These are phyloP conservation scores for Austroboletus eburneus DNA, from an alignment of 768 basidiomycete genomes.

Conservation along the genomic window DNA sequence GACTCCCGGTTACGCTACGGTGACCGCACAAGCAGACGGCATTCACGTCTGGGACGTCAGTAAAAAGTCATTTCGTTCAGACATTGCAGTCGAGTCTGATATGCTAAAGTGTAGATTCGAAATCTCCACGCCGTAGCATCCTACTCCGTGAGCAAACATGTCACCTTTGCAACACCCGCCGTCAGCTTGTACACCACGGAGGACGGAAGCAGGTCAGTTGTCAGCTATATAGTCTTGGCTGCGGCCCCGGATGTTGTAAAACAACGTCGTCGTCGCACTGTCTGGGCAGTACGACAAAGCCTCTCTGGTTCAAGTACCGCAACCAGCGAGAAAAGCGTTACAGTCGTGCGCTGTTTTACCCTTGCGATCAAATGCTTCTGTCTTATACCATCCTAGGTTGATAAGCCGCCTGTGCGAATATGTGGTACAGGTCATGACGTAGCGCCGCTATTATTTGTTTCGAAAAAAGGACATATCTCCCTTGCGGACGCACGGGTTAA, in stretches of 20 bases:
- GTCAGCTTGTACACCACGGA: conserved; percentile 38
- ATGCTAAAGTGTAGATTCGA: conserved; percentile 42
- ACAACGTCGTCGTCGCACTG: conserved; percentile 43
- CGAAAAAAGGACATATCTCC: conserved; percentile 31
- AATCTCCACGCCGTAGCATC: conserved; percentile 64
- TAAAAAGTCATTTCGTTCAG: conserved; percentile 9
- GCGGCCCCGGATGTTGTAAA: conserved; percentile 41
- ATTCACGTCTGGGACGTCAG: conserved; percentile 71
- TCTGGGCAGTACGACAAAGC: conserved; percentile 62
- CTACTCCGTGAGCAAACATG: conserved; percentile 65
- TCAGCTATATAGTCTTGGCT: conserved; percentile 54
- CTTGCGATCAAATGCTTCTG: conserved; percentile 6
- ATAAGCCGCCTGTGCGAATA: conserved; percentile 39
- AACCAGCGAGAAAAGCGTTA: conserved; percentile 38
- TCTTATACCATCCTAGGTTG: conserved; percentile 34
- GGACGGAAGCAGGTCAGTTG: conserved; percentile 34
- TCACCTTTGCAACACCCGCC: conserved; percentile 56
- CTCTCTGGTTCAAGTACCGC: conserved; percentile 32
- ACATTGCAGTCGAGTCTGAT: conserved; percentile 8
- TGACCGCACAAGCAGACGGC: conserved; percentile 70
- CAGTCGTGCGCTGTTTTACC: conserved; percentile 38
- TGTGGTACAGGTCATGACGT: conserved; percentile 28
- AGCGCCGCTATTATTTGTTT: conserved; percentile 31
- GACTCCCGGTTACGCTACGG: conserved; percentile 56
- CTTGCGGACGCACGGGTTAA: conserved; percentile 27